phyloP scores from a whole-genome alignment of 345 rosid genomes.

The Brassica cretica region DNA sequence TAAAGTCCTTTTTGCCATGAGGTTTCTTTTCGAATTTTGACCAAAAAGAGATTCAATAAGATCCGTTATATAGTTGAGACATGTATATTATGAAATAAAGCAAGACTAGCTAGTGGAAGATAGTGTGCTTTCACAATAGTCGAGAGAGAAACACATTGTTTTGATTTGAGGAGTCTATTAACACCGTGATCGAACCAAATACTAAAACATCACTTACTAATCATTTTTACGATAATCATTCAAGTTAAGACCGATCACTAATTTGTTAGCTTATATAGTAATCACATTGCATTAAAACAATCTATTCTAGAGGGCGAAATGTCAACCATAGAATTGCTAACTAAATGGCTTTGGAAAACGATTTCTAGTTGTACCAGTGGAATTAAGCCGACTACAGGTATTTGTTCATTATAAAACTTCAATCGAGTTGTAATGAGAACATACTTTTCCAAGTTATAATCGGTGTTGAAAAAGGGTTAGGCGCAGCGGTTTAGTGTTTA shows the following conservation, averaged over 20 bases:
- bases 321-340: no score
- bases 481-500: neutral
- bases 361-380: neutral
- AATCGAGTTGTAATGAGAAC: neutral
- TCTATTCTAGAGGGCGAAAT: no score
- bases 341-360: neutral
- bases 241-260: neutral
- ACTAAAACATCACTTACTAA: neutral
- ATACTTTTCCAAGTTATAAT: neutral
- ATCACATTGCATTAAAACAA: constrained; percentile 3
- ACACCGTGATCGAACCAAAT: neutral
- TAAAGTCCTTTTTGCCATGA: constrained; percentile 39
- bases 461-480: neutral
- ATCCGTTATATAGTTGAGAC: constrained; percentile 31
- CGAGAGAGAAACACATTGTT: constrained; percentile 31
- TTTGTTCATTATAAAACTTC: neutral
- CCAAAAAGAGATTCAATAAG: constrained; percentile 40
- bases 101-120: constrained; percentile 33
- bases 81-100: constrained; percentile 32
- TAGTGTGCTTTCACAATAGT: constrained; percentile 37
- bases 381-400: neutral
- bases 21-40: constrained; percentile 38
- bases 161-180: constrained; percentile 6
- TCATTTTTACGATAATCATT: neutral
- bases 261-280: neutral